These are phyloP conservation scores for Calocybe cyanea DNA, from an alignment of 768 basidiomycete species.

Conservation along the genomic window DNA sequence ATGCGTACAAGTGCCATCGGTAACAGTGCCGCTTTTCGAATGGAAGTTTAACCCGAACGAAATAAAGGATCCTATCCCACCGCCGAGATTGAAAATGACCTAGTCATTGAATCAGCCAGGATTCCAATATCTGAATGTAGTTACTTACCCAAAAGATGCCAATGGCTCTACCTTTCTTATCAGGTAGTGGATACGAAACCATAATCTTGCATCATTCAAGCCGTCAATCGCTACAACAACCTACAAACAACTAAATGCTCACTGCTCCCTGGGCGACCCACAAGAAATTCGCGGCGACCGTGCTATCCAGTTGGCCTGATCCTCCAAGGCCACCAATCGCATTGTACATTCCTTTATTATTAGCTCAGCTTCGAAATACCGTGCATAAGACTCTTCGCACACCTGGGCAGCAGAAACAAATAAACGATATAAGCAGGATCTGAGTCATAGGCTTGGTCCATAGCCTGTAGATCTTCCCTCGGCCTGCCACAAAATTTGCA, in stretches of 20 bases:
- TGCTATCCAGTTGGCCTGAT: slow-evolving; percentile 26
- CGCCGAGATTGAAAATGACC: slow-evolving; percentile 28
- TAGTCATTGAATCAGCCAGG: background rate
- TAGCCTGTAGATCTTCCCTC: slow-evolving; percentile 12
- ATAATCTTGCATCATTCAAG: slow-evolving; percentile 17
- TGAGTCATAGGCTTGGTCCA: slow-evolving; percentile 24
- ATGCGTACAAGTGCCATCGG: slow-evolving; percentile 25
- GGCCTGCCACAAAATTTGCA: background rate
- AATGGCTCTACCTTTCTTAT: slow-evolving; percentile 24
- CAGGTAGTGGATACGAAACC: slow-evolving; percentile 26
- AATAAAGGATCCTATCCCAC: slow-evolving; percentile 27
- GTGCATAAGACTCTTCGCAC: background rate
- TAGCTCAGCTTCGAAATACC: background rate
- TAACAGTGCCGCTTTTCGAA: slow-evolving; percentile 24
- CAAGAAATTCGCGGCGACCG: slow-evolving; percentile 22
- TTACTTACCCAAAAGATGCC: slow-evolving; percentile 26
- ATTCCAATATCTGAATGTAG: background rate
- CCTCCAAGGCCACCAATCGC: slow-evolving; percentile 25
- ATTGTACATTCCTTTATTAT: slow-evolving; percentile 24
- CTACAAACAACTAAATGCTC: too few species aligned
- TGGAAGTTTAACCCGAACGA: slow-evolving; percentile 26
- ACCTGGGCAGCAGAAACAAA: slow-evolving; percentile 28
- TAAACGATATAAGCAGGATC: slow-evolving; percentile 23
- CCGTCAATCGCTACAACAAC: background rate
- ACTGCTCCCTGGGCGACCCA: background rate